Base-by-base conservation (phyloP, 1,139 yeast genomes). In the Kodamaea derodonti region DNA sequence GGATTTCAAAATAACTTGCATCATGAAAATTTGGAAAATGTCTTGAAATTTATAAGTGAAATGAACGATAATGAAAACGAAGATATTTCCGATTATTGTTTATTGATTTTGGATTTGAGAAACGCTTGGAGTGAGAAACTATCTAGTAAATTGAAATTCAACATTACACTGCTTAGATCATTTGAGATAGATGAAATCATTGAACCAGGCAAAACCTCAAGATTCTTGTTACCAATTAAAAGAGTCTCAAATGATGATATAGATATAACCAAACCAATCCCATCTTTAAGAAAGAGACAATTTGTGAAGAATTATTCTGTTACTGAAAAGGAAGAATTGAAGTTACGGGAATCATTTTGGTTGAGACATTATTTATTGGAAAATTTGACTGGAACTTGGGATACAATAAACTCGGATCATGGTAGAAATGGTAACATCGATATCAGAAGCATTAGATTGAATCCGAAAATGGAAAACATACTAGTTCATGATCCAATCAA, bases 301-400 rank as follows among this genome's bases (percentile, higher is more conserved):
- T 85, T 80, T 50, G 68, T 87, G 14, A 73, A 80, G 24, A 83
- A 82, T 47, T 72, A 78, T 33, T 72, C 70, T 34, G 52, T 79
- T 20, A 62, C 78, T 0, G 78, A 74, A 3, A 72, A 59, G 47
- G 81, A 72, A 37, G 84, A 74, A 38, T 67, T 60, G 43, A 69
- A 62, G 34, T 71, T 78, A 59, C 69, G 78, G 39, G 80, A 79
- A 43, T 62, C 75, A 5, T 92, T 88, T 55, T 92, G 98, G 98
- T 72, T 84, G 38, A 63, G 95, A 37, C 79, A 83, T 37, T 68
- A 71, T 36, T 54, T 92, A 2, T 60, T 92, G 35, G 69, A 71
- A 29, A 65, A 67, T 20, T 48, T 92, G 11, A 54, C 58, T 3
- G 96, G 95, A 2, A 46, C 56, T 2, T 90, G 97, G 97, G 52